Evolutionary conservation across 1,139 yeast genomes (phyloP), one percentile per base, ranked within the genome.

Genomic region (Hemisphaericaspora xylanilytica): DNA sequence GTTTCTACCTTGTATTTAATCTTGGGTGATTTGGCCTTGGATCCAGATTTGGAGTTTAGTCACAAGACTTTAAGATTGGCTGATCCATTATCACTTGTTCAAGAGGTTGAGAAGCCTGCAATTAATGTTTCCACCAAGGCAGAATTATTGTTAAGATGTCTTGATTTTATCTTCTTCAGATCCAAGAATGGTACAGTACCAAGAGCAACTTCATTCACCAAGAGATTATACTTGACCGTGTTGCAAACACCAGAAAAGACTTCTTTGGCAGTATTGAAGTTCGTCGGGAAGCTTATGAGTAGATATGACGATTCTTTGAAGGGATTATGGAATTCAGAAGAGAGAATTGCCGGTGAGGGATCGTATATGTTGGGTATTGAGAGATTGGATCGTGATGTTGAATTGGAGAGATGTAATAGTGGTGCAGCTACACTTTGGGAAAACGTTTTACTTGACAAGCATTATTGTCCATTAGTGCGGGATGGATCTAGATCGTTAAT

Each of bases 351-450:
- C 39, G 75, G 75, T 12, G 75, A 70, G 41, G 86, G 86, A 12
- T 78, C 82, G 46, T 96, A 96, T 40, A 68, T 73, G 5, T 83
- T 84, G 54, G 78, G 81, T 26, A 71, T 82, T 50, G 88, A 82
- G 38, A 74, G 78, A 21, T 75, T 75, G 33, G 58, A 56, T 32
- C 51, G 61, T 37, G 72, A 66, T 39, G 69, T 71, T 5, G 82
- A 78, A 35, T 78, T 88, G 8, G 88, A 85, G 50, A 78, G 94
- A 59, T 70, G 85, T 49, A 89, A 90, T 54, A 77, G 95, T 3
- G 90, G 83, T 36, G 94, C 94, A 11, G 95, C 97, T 1, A 84
- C 89, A 0, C 65, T 90, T 35, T 92, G 96, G 95, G 97, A 92
- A 56, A 79, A 81, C 39, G 81, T 82, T 3, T 61, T 90, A 37